Base-by-base conservation (phyloP, 768 basidiomycete species). In the Suillus variegatus region DNA sequence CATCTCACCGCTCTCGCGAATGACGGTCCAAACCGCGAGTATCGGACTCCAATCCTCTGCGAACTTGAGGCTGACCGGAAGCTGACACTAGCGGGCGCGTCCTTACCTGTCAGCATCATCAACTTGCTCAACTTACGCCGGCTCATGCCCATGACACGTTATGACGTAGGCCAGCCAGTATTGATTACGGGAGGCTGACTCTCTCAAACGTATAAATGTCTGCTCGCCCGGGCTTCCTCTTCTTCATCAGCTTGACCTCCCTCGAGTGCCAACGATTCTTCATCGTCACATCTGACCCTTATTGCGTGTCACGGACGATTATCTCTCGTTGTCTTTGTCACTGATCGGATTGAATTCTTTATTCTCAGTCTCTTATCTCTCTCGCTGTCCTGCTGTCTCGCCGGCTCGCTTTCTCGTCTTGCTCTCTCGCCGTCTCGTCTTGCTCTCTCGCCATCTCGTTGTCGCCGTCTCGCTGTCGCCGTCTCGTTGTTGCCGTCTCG, bases 241-340 rank as follows among this genome's bases (percentile, higher is more conserved):
- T 38, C 57, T 25, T 58, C 22, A 40, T 58, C 56, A 57, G 13
- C 56, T 58, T 58, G 36, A 56, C 55, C n/a, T 56, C 32, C 54
- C 32, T 16, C 25, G 25, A 52, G 51, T 35, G 54, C 18, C 32
- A 35, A 28, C 54, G 54, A 35, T 55, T 12, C 32, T 55, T 55
- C 32, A 55, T 55, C 32, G 32, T 35, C 54, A 55, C 54, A 12
- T 35, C 28, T 55, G 54, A 55, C 54, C 32, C 54, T 35, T 32
- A 35, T 18, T 52, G 51, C 51, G 51, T 28, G 54, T 55, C 54
- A 55, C 54, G 32, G 54, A 55, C 32, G 54, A 55, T 55, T 35
- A 20, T 55, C 18, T 52, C 28, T 52, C 51, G 51, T 52, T 55
- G 54, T 35, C 54, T 35, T 25, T 55, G 54, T 35, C 32, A 28